A percentile compares a stretch with the other conserved stretches of the same genome.
Conservation (phyloP, 495 filamentous ascomycete species). For the Aspergillus sparsus region DNA sequence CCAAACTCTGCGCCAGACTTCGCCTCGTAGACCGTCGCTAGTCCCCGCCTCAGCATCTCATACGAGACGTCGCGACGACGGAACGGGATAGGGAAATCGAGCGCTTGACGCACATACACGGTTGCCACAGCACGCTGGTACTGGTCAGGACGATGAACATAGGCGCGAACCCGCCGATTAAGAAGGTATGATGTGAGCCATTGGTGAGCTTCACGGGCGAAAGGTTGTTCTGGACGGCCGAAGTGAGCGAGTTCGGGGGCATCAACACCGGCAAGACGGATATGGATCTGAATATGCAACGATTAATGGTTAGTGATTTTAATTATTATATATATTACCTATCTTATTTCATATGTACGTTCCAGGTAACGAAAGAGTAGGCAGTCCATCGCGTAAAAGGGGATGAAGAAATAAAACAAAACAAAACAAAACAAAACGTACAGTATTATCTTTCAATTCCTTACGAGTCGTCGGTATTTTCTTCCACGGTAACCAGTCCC, state of each 20-base stretch:
- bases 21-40: conserved; percentile 91
- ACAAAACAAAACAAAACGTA: conserved; percentile 45
- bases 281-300: conserved; percentile 55
- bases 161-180: conserved; percentile 71
- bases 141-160: conserved; percentile 81
- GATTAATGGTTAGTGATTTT: background rate
- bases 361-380: too few relatives aligned
- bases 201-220: conserved; percentile 70
- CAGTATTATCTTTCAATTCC: conserved; percentile 74
- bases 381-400: background rate
- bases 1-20: conserved; percentile 89
- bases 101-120: conserved; percentile 68
- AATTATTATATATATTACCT: too few relatives aligned
- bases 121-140: conserved; percentile 89
- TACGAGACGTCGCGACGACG: conserved; percentile 77
- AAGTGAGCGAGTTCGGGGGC: conserved; percentile 93
- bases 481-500: conserved; percentile 84
- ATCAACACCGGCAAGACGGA: conserved; percentile 89
- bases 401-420: background rate
- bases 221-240: conserved; percentile 83
- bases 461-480: conserved; percentile 66
- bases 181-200: conserved; percentile 78
- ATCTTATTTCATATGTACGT: too few relatives aligned
- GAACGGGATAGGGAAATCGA: conserved; percentile 55
- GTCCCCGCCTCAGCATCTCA: conserved; percentile 80